Evolutionary conservation across 2,329 filamentous ascomycete species (phyloP).

Genomic region (Fusarium incarnatum): DNA sequence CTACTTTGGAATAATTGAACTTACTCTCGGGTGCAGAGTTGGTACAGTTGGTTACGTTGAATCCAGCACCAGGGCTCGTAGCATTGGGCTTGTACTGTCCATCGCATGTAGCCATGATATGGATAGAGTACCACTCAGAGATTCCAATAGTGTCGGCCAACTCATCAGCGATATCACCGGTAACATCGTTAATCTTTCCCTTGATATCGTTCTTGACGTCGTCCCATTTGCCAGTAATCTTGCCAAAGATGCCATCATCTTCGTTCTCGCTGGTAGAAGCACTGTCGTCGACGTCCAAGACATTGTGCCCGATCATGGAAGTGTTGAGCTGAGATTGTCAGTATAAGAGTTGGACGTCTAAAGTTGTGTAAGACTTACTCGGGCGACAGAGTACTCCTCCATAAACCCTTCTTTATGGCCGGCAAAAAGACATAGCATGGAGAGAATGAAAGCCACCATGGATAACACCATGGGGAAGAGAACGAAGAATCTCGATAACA

Average conservation of each 20-base stretch:
- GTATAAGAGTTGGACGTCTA: background rate
- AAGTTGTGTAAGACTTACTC: slow-evolving; percentile 46
- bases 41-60: slow-evolving; percentile 61
- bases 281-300: slow-evolving; percentile 43
- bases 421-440: slow-evolving; percentile 55
- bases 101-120: slow-evolving; percentile 61
- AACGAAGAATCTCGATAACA: slow-evolving; percentile 48
- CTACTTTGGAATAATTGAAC: slow-evolving; percentile 19
- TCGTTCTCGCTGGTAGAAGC: slow-evolving; percentile 44
- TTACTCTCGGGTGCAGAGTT: slow-evolving; percentile 54
- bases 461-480: slow-evolving; percentile 54
- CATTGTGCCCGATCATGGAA: slow-evolving; percentile 53
- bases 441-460: slow-evolving; percentile 55
- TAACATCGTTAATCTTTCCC: slow-evolving; percentile 55
- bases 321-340: slow-evolving; percentile 51
- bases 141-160: slow-evolving; percentile 59
- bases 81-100: slow-evolving; percentile 60
- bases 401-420: slow-evolving; percentile 57
- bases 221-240: slow-evolving; percentile 47
- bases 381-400: slow-evolving; percentile 57
- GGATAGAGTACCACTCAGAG: slow-evolving; percentile 64
- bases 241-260: slow-evolving; percentile 47
- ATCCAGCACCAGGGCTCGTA: slow-evolving; percentile 51
- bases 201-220: slow-evolving; percentile 51
- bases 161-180: slow-evolving; percentile 55